Evolutionary conservation across 2,329 filamentous ascomycete genomes (phyloP).

Genomic region (Stromatinia cepivora): DNA sequence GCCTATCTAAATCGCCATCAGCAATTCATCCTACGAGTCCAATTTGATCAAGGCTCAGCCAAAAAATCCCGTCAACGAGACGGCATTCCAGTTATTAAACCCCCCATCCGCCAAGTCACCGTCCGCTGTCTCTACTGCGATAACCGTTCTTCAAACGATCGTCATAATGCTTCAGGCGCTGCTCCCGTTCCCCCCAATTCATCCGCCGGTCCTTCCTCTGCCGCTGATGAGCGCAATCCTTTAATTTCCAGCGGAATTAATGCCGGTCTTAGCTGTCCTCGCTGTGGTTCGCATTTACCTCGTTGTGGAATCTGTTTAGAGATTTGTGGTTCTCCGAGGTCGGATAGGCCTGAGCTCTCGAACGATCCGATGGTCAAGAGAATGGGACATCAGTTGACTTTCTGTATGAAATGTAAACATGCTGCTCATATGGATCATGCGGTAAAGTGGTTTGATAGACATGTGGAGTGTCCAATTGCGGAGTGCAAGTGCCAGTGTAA

Average conservation of each 20-base stretch:
- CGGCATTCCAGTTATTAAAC: slow-evolving; percentile 62
- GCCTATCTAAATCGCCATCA: slow-evolving; percentile 72
- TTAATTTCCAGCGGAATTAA: slow-evolving; percentile 58
- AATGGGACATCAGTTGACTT: slow-evolving; percentile 62
- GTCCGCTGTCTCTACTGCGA: slow-evolving; percentile 79
- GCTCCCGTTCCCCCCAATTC: slow-evolving; percentile 21
- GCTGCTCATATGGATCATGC: slow-evolving; percentile 68
- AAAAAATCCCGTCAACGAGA: slow-evolving; percentile 63
- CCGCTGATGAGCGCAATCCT: slow-evolving; percentile 49
- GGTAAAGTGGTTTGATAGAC: slow-evolving; percentile 63
- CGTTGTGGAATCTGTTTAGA: slow-evolving; percentile 68
- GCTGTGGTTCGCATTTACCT: slow-evolving; percentile 65
- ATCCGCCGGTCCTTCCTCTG: slow-evolving; percentile 28
- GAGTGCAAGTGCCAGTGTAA: slow-evolving; percentile 65
- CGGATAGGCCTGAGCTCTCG: slow-evolving; percentile 56
- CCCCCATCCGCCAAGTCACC: slow-evolving; percentile 67
- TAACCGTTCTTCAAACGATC: slow-evolving; percentile 52
- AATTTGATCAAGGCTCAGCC: slow-evolving; percentile 76
- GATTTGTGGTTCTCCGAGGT: slow-evolving; percentile 63
- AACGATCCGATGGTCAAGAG: slow-evolving; percentile 50
- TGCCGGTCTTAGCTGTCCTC: slow-evolving; percentile 64
- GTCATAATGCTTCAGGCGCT: slow-evolving; percentile 31
- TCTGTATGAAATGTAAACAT: slow-evolving; percentile 68
- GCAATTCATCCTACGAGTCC: slow-evolving; percentile 71
- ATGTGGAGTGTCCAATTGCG: slow-evolving; percentile 66